phyloP scores from a whole-genome alignment of 192 early-diverging fungal genomes.

The Mortierella claussenii region DNA sequence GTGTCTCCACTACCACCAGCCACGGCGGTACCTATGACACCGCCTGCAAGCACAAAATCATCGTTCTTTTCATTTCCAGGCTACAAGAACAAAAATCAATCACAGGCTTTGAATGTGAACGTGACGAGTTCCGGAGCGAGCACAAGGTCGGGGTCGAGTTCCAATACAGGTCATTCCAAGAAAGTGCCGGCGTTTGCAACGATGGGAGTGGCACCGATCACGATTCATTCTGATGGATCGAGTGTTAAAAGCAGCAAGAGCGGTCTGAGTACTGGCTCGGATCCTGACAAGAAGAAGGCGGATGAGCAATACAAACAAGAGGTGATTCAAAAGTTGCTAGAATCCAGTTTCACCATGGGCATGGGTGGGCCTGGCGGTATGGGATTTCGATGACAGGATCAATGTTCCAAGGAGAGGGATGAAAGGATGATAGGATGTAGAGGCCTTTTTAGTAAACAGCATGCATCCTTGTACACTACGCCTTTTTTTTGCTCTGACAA shows the following conservation, averaged over 20 bases:
- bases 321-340: conserved; percentile 23
- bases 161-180: not conserved
- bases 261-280: conserved; percentile 27
- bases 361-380: not conserved
- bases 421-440: too few species aligned
- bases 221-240: conserved; percentile 6
- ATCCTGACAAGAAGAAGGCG: conserved; percentile 24
- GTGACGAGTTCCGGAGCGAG: conserved; percentile 32
- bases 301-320: too few species aligned
- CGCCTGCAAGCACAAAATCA: conserved; percentile 22
- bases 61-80: conserved; percentile 47
- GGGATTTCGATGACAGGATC: too few species aligned
- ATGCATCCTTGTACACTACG: too few species aligned
- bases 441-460: too few species aligned
- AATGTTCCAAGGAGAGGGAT: too few species aligned
- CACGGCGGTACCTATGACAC: conserved; percentile 4
- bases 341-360: conserved; percentile 2
- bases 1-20: conserved; percentile 31
- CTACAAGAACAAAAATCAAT: conserved; percentile 29
- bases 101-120: conserved; percentile 3
- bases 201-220: conserved; percentile 16
- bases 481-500: too few species aligned
- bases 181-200: conserved; percentile 19
- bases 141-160: conserved; percentile 15
- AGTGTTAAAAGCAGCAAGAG: conserved; percentile 44